Evolutionary conservation across 805 yeast species (phyloP).

Genomic region (Saturnispora diversa): DNA sequence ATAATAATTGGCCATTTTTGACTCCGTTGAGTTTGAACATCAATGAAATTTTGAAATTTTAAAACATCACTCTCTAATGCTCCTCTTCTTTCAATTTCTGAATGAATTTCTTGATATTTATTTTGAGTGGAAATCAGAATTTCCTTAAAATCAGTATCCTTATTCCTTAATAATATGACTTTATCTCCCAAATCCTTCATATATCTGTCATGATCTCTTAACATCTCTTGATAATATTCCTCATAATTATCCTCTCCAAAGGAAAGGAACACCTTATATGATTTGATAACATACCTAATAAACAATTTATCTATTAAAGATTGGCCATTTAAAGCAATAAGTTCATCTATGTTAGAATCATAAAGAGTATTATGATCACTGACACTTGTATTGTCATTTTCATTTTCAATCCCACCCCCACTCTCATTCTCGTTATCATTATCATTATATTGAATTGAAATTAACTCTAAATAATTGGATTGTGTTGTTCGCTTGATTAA

Average conservation of each 20-base stretch:
- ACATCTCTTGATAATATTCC: constrained; percentile 47
- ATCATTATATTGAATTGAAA: no score
- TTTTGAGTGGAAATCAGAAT: constrained; percentile 36
- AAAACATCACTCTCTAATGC: constrained; percentile 64
- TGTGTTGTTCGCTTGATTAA: constrained; percentile 13
- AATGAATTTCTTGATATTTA: constrained; percentile 40
- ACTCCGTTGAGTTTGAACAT: constrained; percentile 56
- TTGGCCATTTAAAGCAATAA: no score
- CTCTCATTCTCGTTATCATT: no score
- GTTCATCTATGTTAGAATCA: constrained; percentile 21
- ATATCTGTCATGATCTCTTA: constrained; percentile 44
- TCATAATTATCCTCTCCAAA: constrained; percentile 56
- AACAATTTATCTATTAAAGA: constrained; percentile 26
- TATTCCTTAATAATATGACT: constrained; percentile 33
- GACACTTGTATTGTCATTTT: no score
- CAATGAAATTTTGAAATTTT: constrained; percentile 66
- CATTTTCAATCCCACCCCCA: no score
- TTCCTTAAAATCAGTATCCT: constrained; percentile 33
- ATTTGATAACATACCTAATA: constrained; percentile 48
- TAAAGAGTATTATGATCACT: constrained; percentile 19
- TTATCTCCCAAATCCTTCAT: constrained; percentile 43
- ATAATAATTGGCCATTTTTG: constrained; percentile 55
- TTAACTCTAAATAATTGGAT: no score
- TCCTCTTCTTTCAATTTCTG: constrained; percentile 47
- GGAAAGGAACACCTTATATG: constrained; percentile 56